Base-by-base conservation (phyloP, 495 filamentous ascomycete genomes). In the Cladorrhinum samala region DNA sequence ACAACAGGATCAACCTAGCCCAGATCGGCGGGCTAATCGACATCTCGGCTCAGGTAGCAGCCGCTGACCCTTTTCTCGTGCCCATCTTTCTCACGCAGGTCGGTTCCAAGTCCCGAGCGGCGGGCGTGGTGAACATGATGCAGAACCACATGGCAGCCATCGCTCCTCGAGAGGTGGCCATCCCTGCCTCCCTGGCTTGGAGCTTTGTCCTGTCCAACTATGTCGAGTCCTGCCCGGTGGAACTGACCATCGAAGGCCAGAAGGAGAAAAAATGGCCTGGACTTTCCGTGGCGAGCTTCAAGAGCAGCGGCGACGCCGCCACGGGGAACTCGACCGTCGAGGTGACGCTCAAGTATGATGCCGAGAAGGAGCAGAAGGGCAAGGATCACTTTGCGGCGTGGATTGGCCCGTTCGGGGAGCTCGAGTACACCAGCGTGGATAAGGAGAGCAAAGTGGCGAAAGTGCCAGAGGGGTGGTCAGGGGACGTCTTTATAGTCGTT, bases 1-100 rank as follows among this genome's bases (percentile, higher is more conserved):
- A 55, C 11, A 54, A 61, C 18, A 56, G 39, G n/a, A 55, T 71
- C 17, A 58, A 81, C 36, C 61, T 80, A 9, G 80, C 82, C 14
- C 81, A 79, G 58, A 83, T 77, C 54, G 74, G 75, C 47, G 76
- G 78, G 9, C 74, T 77, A 0, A 67, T 84, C 18, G 76, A 81
- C 23, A 70, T 73, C 9, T 75, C 83, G 67, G 67, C 73, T 1
- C 63, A 68, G 21, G 69, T 82, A 19, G 82, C 83, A 53, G 62
- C 67, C 5, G 74, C 73, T 1, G 70, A 76, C 56, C 60, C 76
- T 1, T 70, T 65, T 53, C 63, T 74, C 0, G 68, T 72, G 1
- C 62, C 65, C 2, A 48, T 59, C 2, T 55, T 74, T 9, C 57
- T 62, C 14, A 63, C 68, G 5, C 58, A 62, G 20, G 52, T 71